Evolutionary conservation across 2,329 filamentous ascomycete genomes (phyloP), one percentile per base, ranked within the genome.

Genomic region (Claviceps spartinae): DNA sequence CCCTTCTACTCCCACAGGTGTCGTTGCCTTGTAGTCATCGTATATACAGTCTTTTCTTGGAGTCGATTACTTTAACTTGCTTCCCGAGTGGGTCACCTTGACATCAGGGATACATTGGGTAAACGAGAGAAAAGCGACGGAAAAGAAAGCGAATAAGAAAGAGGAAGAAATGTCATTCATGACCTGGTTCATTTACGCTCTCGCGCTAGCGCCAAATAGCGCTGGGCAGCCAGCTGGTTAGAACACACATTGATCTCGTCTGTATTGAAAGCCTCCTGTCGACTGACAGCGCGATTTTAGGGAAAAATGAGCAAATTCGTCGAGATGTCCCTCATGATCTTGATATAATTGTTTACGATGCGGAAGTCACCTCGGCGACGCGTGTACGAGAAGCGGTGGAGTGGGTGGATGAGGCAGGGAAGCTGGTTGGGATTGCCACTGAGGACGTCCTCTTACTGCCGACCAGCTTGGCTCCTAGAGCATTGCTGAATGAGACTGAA

Each of bases 321-420:
- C 41, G 41, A 26, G 20, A 46, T 14, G 20, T 42, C 37, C 30
- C 53, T 48, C 49, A 48, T 50, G 47, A 20, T 22, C 24, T 30
- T 51, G 61, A 55, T 52, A 59, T 65, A 46, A 68, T 69, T 3
- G 57, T 69, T n/a, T 66, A 66, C 4, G 65, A 69, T 55, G 60
- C 65, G 11, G 59, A 64, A 9, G 58, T 69, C 47, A 65, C 67
- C 45, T 62, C 61, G 36, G 63, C 70, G 13, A 73, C 71, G 41
- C 67, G 72, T 41, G 57, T 69, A 9, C 69, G 72, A 5, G 68
- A 75, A 53, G 69, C 76, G 48, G 72, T 81, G 30, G 73, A 85
- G 59, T 84, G 77, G 65, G 77, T 84, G 46, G 73, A 86, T 60
- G 66, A 76, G 56, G 63, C 74, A 53, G 79, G 79, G 52, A 69